Evolutionary conservation across 306 rosid genomes (phyloP), one percentile per base, ranked within the genome.

Genomic region (Gastrolobium villosum): DNA sequence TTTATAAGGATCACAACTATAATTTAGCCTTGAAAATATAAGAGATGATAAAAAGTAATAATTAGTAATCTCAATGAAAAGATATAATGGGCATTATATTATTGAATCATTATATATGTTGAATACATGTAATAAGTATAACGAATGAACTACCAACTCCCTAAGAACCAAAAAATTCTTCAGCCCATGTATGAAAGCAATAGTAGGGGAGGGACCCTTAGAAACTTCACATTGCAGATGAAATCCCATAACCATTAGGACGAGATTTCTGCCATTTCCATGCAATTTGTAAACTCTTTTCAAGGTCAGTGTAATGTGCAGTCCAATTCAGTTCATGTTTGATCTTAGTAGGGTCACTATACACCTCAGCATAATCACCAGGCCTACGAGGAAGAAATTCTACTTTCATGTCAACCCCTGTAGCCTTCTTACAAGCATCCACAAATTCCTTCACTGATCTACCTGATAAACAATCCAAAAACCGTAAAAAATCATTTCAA

Each of bases 261-360:
- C 92, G 99, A 6, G 79, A 65, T 70, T 95, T 93, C 78, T 95
- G 98, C 99, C 98, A 95, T 81, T 87, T 87, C 99, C 97, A 95
- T 14, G 99, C 98, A 3, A 79, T 26, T 76, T 75, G 56, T 74
- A 95, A 68, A 75, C 99, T 95, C 89, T 88, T 83, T 67, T 84
- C 84, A 79, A 95, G 97, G 83, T 89, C 82, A 53, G 97, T 90
- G 87, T 86, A 55, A 41, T 69, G 88, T 0, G 99, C 98, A 34
- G 91, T 86, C 99, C 99, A 95, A 74, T 91, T 91, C 78, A 95
- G 89, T 76, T 95, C 96, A 0, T 30, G 68, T 54, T 53, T 49
- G 79, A 93, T 93, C 86, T 93, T 95, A 0, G 88, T 65, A 2
- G 99, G 99, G 64, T 95, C 90, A 31, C 97, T 95, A 30, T 68